Percentiles rank a stretch among this genome's conserved stretches.
These are phyloP conservation scores for Reticulascus tulasneorum DNA, from an alignment of 2,329 filamentous ascomycete genomes.

Conservation along the genomic window DNA sequence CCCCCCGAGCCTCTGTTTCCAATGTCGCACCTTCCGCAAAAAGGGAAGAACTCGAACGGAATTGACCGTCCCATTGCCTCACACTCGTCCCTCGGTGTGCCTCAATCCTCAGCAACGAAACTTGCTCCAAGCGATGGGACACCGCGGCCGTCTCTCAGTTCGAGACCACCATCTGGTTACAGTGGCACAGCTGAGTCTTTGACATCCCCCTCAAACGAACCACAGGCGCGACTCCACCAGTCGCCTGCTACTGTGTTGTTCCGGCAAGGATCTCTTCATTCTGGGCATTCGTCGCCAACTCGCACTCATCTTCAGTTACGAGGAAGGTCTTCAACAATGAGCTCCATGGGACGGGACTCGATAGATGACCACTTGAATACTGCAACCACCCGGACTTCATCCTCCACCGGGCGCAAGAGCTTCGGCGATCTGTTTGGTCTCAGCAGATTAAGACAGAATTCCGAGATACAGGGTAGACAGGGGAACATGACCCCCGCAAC, in stretches of 20 bases:
- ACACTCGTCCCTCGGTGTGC: constrained; percentile 38
- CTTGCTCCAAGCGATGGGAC: constrained; percentile 6
- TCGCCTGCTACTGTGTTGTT: constrained; percentile 50
- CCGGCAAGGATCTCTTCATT: constrained; percentile 43
- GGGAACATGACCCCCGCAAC: constrained; percentile 66
- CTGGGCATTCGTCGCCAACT: constrained; percentile 65
- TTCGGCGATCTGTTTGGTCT: constrained; percentile 85
- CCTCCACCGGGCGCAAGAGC: constrained; percentile 87
- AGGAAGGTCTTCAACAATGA: constrained; percentile 84
- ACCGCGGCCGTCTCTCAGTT: constrained; percentile 5
- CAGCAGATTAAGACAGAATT: constrained; percentile 74
- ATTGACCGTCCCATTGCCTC: constrained; percentile 29
- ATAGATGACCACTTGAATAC: constrained; percentile 67
- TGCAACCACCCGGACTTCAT: constrained; percentile 70
- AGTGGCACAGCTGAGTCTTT: constrained; percentile 10
- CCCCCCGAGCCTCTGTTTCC: constrained; percentile 76
- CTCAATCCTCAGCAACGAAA: constrained; percentile 2
- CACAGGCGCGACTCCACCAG: constrained; percentile 25
- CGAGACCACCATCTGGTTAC: constrained; percentile 13
- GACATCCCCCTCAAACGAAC: constrained; percentile 27
- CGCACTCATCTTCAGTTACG: constrained; percentile 58
- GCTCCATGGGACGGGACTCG: constrained; percentile 70
- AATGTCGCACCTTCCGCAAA: constrained; percentile 77
- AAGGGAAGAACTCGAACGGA: constrained; percentile 41
- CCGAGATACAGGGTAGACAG: constrained; percentile 65